Evolutionary conservation across 2,329 filamentous ascomycete species (phyloP).

Genomic region (Metarhizium anisopliae): DNA sequence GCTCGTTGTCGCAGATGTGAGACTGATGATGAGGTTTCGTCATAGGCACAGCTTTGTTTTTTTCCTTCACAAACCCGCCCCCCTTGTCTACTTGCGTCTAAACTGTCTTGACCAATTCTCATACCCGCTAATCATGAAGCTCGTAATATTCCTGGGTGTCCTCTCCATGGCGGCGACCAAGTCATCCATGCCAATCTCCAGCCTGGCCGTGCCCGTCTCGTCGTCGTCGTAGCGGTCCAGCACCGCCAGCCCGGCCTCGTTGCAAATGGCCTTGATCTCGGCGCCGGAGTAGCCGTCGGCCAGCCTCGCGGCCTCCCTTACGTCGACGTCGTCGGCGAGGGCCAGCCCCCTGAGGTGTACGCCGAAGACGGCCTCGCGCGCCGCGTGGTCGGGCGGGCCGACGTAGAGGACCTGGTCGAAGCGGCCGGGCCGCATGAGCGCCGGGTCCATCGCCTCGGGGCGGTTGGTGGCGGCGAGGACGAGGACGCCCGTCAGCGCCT

Average conservation of each 20-base stretch:
- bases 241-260: slow-evolving; percentile 34
- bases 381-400: slow-evolving; percentile 64
- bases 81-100: slow-evolving; percentile 8
- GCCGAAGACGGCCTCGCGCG: slow-evolving; percentile 66
- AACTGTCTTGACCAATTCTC: slow-evolving; percentile 44
- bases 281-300: slow-evolving; percentile 80
- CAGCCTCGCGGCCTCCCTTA: slow-evolving; percentile 49
- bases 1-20: too few species aligned
- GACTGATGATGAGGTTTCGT: too few species aligned
- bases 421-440: slow-evolving; percentile 74
- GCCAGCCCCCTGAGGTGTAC: slow-evolving; percentile 56
- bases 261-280: slow-evolving; percentile 56
- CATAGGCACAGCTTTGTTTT: too few species aligned
- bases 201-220: slow-evolving; percentile 15
- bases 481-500: slow-evolving; percentile 71
- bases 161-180: slow-evolving; percentile 31
- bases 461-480: slow-evolving; percentile 89
- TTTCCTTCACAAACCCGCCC: neutral
- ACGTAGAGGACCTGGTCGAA: slow-evolving; percentile 84
- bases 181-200: slow-evolving; percentile 33
- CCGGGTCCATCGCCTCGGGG: slow-evolving; percentile 76
- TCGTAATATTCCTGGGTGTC: slow-evolving; percentile 50
- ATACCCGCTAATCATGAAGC: slow-evolving; percentile 48
- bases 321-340: slow-evolving; percentile 54
- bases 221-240: slow-evolving; percentile 26